These are phyloP conservation scores for Fusarium sp. DNA, from an alignment of 2,329 filamentous ascomycete species.

Conservation along the genomic window DNA sequence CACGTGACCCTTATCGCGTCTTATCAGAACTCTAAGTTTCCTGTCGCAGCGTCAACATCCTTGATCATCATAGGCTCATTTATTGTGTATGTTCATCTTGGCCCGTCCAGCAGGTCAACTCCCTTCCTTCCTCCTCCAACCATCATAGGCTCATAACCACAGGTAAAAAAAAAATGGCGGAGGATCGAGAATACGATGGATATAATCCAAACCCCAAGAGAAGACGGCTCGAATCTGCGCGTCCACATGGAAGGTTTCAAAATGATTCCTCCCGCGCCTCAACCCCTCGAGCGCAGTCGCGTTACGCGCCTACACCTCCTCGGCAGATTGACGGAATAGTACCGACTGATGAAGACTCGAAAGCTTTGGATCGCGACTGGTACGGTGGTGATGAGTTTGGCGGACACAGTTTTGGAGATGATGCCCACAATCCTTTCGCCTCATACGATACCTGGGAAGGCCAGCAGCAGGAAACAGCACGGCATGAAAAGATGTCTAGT, in stretches of 20 bases:
- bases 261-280: constrained; percentile 50
- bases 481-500: constrained; percentile 83
- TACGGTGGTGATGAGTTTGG: constrained; percentile 88
- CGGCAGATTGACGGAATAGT: constrained; percentile 64
- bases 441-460: constrained; percentile 79
- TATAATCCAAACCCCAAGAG: constrained; percentile 56
- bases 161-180: constrained; percentile 46
- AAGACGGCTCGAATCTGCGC: constrained; percentile 51
- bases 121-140: no score
- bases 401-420: constrained; percentile 85
- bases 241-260: constrained; percentile 46
- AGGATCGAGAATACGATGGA: constrained; percentile 52
- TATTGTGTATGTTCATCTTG: no score
- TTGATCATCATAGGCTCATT: no score
- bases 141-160: not conserved
- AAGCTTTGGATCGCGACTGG: constrained; percentile 89
- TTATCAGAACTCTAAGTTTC: not conserved
- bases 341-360: constrained; percentile 74
- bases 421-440: constrained; percentile 92
- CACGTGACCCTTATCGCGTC: not conserved
- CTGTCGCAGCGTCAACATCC: no score
- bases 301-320: constrained; percentile 56
- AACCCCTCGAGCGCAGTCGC: constrained; percentile 51
- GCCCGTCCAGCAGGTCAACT: no score
- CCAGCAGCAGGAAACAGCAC: constrained; percentile 80